phyloP scores from a whole-genome alignment of 2,329 filamentous ascomycete genomes.

The Didymella keratinophila region DNA sequence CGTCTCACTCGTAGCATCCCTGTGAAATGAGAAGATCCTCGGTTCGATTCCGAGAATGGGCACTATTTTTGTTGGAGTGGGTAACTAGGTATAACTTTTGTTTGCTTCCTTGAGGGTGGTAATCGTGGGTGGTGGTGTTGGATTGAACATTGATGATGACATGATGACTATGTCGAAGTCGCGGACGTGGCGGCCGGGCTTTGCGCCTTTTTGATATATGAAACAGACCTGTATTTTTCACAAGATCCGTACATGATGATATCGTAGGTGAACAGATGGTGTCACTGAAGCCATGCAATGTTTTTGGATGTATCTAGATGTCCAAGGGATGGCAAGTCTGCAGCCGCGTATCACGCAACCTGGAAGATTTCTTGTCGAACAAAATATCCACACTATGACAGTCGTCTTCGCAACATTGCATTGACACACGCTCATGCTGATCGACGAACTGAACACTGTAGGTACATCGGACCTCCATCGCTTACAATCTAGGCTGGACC shows the following conservation, averaged over 20 bases:
- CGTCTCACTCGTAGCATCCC: conserved; percentile 33
- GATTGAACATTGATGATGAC: too few species aligned
- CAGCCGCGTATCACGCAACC: too few species aligned
- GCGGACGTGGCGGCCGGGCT: background rate
- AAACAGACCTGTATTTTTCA: too few species aligned
- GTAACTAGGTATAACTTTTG: too few species aligned
- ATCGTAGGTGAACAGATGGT: background rate
- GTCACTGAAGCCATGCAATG: background rate
- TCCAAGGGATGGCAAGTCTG: too few species aligned
- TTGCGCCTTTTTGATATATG: background rate
- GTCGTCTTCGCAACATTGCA: background rate
- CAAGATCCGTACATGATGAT: background rate
- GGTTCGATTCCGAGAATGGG: conserved; percentile 32
- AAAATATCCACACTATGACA: too few species aligned
- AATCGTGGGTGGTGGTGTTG: background rate
- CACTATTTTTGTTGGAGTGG: conserved; percentile 5
- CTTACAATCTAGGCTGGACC: conserved; percentile 23
- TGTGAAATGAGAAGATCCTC: conserved; percentile 32
- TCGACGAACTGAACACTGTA: background rate
- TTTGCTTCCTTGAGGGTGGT: too few species aligned
- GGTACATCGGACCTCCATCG: background rate
- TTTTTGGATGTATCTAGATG: too few species aligned
- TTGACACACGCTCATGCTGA: too few species aligned
- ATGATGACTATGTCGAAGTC: background rate
- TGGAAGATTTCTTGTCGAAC: too few species aligned